Evolutionary conservation across 2,329 filamentous ascomycete genomes (phyloP), one percentile per base, ranked within the genome.

Genomic region (Penicillium sp.): DNA sequence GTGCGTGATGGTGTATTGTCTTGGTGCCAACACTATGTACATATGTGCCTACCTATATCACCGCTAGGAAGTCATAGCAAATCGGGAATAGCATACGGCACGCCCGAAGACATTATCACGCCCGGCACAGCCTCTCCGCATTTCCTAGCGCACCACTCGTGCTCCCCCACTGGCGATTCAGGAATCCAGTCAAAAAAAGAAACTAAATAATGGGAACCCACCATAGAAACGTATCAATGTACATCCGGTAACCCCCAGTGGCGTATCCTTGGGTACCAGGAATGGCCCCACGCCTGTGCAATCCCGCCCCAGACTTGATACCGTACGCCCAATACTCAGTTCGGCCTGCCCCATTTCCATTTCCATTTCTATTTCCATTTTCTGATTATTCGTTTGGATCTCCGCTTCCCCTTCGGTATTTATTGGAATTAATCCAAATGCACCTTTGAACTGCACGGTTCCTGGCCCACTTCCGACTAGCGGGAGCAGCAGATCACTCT

Each of bases 221-320:
- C n/a, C n/a, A n/a, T n/a, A n/a, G n/a, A n/a, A n/a, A n/a, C n/a
- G n/a, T n/a, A n/a, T n/a, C n/a, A n/a, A n/a, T n/a, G n/a, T n/a
- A n/a, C n/a, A n/a, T n/a, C n/a, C n/a, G n/a, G n/a, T n/a, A n/a
- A n/a, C n/a, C n/a, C n/a, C n/a, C n/a, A n/a, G n/a, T n/a, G n/a
- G 27, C 39, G 17, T 26, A 15, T 17, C 41, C 34, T 42, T 45
- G 38, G 39, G 42, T 34, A 43, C 36, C 15, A 21, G 21, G 38
- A 35, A 25, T 33, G 19, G 20, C 25, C 29, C 32, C 39, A n/a
- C n/a, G n/a, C n/a, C n/a, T n/a, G n/a, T n/a, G n/a, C 39, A 41
- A 44, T 48, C 45, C 39, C 47, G 47, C 44, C 47, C 47, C 44
- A 36, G 47, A 48, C 45, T 45, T 39, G 35, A 36, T 39, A 36